phyloP scores from a whole-genome alignment of 23 red algal genomes.

The Porphyridium purpureum region DNA sequence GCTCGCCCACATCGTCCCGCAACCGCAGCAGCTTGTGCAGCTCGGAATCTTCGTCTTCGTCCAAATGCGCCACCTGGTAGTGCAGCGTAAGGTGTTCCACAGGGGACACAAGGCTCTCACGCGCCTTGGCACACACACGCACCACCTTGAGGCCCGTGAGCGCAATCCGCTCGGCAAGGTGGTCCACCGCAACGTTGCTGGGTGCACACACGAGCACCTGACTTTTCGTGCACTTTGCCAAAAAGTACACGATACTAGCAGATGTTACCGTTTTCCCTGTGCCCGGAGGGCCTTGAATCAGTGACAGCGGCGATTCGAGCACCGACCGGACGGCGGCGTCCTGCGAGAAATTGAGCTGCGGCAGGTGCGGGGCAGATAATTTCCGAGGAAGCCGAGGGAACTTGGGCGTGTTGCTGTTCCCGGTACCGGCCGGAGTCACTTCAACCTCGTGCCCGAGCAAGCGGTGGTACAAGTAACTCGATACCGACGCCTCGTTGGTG shows the following conservation, averaged over 20 bases:
- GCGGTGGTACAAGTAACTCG: constrained; percentile 68
- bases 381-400: constrained; percentile 22
- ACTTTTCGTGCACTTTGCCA: constrained; percentile 25
- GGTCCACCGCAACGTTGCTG: constrained; percentile 81
- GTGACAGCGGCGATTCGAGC: constrained; percentile 54
- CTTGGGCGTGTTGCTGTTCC: too few relatives aligned
- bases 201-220: constrained; percentile 91
- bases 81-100: constrained; percentile 61
- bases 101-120: constrained; percentile 35
- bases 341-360: constrained; percentile 60
- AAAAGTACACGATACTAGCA: constrained; percentile 57
- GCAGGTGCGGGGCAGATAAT: constrained; percentile 61
- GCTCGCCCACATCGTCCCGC: constrained; percentile 72
- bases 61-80: constrained; percentile 43
- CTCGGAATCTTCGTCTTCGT: constrained; percentile 56
- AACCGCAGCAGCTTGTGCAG: constrained; percentile 68
- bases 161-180: constrained; percentile 42
- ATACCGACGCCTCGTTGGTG: constrained; percentile 80
- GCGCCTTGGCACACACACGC: constrained; percentile 50
- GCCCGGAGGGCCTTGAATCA: constrained; percentile 84
- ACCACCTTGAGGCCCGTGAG: constrained; percentile 77
- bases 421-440: too few relatives aligned
- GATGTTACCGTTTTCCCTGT: constrained; percentile 84
- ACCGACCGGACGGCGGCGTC: constrained; percentile 65
- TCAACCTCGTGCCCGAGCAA: constrained; percentile 82